phyloP scores from a whole-genome alignment of 257 asterid genomes.

The Paulownia fortunei region DNA sequence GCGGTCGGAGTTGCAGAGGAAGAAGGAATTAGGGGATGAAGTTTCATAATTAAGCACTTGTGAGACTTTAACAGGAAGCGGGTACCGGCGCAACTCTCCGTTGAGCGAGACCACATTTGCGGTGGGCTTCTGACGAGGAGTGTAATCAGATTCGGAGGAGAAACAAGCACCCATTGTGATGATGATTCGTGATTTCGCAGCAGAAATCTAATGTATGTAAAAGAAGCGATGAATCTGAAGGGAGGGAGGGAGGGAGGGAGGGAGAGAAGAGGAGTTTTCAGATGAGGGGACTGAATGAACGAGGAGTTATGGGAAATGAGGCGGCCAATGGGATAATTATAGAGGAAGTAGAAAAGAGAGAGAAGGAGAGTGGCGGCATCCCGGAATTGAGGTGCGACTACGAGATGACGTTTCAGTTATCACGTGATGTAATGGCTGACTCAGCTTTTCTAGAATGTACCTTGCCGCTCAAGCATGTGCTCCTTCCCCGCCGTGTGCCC shows the following conservation, averaged over 20 bases:
- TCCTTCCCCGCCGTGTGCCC: slow-evolving; percentile 8
- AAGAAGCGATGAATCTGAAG: no score
- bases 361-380: neutral
- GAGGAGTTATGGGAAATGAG: slow-evolving; percentile 30
- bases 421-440: slow-evolving; percentile 39
- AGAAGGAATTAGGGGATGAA: slow-evolving; percentile 28
- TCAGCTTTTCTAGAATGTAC: slow-evolving; percentile 26
- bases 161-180: slow-evolving; percentile 43
- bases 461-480: slow-evolving; percentile 45
- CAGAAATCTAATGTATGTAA: no score
- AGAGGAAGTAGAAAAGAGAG: neutral
- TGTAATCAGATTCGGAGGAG: slow-evolving; percentile 32
- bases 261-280: neutral
- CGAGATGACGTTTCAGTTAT: neutral
- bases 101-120: slow-evolving; percentile 53
- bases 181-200: neutral
- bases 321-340: slow-evolving; percentile 24
- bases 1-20: slow-evolving; percentile 71
- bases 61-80: slow-evolving; percentile 52
- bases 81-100: slow-evolving; percentile 64
- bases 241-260: neutral
- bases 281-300: neutral
- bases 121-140: slow-evolving; percentile 25
- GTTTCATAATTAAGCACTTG: slow-evolving; percentile 50
- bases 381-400: neutral